Evolutionary conservation across 805 yeast genomes (phyloP).

Genomic region (Candida dajiaensis): DNA sequence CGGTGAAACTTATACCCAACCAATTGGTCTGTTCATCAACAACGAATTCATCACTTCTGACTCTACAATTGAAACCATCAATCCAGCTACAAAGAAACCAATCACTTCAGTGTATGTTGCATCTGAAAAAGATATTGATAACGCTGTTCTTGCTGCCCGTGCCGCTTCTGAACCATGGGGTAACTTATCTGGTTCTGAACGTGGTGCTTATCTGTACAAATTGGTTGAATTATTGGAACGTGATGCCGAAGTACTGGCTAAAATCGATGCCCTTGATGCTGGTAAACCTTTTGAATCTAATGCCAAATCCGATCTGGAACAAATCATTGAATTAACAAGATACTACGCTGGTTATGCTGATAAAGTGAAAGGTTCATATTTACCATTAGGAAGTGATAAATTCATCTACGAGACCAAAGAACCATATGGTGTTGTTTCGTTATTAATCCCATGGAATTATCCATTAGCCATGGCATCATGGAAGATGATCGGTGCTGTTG

Average conservation of each 20-base stretch:
- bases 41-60: constrained; percentile 73
- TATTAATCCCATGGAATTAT: constrained; percentile 82
- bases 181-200: constrained; percentile 49
- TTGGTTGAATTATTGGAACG: constrained; percentile 66
- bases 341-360: constrained; percentile 73
- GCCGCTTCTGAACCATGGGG: constrained; percentile 60
- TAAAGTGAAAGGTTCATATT: constrained; percentile 55
- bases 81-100: constrained; percentile 57
- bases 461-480: constrained; percentile 76
- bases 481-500: constrained; percentile 74
- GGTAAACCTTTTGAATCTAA: constrained; percentile 69
- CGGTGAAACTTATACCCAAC: constrained; percentile 63
- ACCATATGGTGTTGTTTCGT: constrained; percentile 78
- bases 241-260: constrained; percentile 55
- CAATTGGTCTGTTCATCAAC: constrained; percentile 85
- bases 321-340: constrained; percentile 57
- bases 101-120: constrained; percentile 34
- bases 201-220: constrained; percentile 48
- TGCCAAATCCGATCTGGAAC: constrained; percentile 62
- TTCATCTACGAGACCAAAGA: constrained; percentile 62
- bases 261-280: constrained; percentile 69
- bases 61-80: constrained; percentile 43
- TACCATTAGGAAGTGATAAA: constrained; percentile 62
- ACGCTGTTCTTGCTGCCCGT: constrained; percentile 39
- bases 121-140: constrained; percentile 16